Base-by-base conservation (phyloP, 768 basidiomycete genomes). In the Amanita pallidorosea region DNA sequence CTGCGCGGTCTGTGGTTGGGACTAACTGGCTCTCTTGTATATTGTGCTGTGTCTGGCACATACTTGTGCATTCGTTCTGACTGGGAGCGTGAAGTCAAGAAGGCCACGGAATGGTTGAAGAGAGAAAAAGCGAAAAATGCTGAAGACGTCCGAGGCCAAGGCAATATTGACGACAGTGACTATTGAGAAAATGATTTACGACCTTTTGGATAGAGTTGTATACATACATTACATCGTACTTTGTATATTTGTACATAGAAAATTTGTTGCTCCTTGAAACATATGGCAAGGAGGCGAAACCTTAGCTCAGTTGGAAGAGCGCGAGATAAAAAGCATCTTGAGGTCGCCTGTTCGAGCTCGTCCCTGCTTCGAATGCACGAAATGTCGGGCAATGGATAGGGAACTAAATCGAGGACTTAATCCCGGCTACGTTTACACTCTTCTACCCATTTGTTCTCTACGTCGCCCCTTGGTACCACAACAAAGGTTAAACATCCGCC, bases 1-100 rank as follows among this genome's bases (percentile, higher is more conserved):
- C 70, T 96, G 11, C 68, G 71, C 17, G 93, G 93, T 0, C 74
- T 96, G 13, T 96, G 92, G 93, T 71, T 85, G 36, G 92, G 92
- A 12, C 67, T 94, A 35, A 87, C 86, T 0, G 60, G 77, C 4
- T 80, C 85, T 1, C 69, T 90, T 45, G 64, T 80, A 12, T 81
- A 83, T 64, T 69, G 72, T 41, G 67, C 80, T 0, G 61, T 72
- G 7, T 61, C 79, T 13, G 83, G 83, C 2, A 71, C 78, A 1
- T 71, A 68, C 60, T 57, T 81, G 1, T 77, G 72, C 45, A 33
- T 88, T 13, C 60, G 65, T 18, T 77, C 85, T 4, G 73, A 91
- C 62, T 91, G 88, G 88, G 61, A 77, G 7, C 63, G 63, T 42
- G 83, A 91, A 63, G 83, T 86, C 9, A 58, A 70, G 58, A 81